A percentile compares a stretch with the other conserved stretches of the same genome.
phyloP scores from a whole-genome alignment of 2,329 filamentous ascomycete species.

The Xylariales sp. region DNA sequence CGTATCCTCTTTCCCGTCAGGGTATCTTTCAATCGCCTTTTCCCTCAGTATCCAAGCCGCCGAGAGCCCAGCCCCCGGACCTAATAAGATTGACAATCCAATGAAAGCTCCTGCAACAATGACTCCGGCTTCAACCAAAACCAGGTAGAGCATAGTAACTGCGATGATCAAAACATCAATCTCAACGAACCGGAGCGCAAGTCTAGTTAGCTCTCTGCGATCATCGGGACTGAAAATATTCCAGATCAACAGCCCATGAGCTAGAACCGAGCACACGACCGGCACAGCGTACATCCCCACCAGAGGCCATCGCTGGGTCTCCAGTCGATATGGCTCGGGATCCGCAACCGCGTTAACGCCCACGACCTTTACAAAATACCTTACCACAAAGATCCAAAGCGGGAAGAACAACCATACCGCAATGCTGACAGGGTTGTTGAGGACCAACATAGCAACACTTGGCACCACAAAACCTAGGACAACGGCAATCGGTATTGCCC shows the following conservation, averaged over 20 bases:
- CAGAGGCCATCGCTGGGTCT: conserved; percentile 34
- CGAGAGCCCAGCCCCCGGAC: conserved; percentile 33
- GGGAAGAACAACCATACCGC: conserved; percentile 49
- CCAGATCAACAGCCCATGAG: conserved; percentile 39
- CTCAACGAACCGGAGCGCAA: conserved; percentile 40
- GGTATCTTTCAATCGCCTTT: conserved; percentile 14
- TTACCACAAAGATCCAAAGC: conserved; percentile 40
- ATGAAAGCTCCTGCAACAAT: conserved; percentile 23
- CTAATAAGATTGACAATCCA: conserved; percentile 23
- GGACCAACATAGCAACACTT: conserved; percentile 40
- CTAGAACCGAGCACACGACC: conserved; percentile 35
- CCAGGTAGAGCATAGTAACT: conserved; percentile 48
- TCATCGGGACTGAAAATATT: conserved; percentile 37
- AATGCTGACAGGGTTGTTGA: conserved; percentile 32
- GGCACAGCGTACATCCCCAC: conserved; percentile 41
- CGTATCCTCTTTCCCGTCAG: background rate
- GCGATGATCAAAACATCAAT: conserved; percentile 41
- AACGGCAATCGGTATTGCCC: conserved; percentile 50
- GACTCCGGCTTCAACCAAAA: conserved; percentile 47
- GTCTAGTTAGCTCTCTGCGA: conserved; percentile 44
- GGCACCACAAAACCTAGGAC: conserved; percentile 43
- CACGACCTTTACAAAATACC: conserved; percentile 28
- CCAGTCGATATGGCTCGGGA: conserved; percentile 35
- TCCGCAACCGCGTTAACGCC: conserved; percentile 20
- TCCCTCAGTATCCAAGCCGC: conserved; percentile 19